These are phyloP conservation scores for Vachellia pachyceras DNA, from an alignment of 306 rosid species.

Conservation along the genomic window DNA sequence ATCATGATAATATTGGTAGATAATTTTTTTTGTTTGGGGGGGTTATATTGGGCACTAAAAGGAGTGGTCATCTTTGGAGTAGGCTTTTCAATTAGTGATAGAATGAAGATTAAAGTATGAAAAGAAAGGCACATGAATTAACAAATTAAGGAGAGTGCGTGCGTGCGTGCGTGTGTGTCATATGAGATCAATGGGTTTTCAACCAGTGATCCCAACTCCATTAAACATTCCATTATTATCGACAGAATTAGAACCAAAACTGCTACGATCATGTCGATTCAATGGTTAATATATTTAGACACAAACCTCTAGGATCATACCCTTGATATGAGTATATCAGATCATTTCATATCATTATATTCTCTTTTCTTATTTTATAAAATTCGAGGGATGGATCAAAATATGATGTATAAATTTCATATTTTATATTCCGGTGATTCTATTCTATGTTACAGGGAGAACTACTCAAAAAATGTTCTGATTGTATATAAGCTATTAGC, in stretches of 20 bases:
- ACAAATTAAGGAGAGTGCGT: slow-evolving; percentile 36
- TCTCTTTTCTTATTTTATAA: too few relatives aligned
- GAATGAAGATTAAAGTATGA: neutral
- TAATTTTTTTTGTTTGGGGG: neutral
- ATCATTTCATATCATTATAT: slow-evolving; percentile 48
- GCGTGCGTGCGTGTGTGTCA: slow-evolving; percentile 23
- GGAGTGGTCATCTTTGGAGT: slow-evolving; percentile 40
- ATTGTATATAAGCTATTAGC: too few relatives aligned
- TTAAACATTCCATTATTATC: slow-evolving; percentile 52
- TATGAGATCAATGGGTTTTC: slow-evolving; percentile 41
- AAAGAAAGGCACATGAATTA: slow-evolving; percentile 13
- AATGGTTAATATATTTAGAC: slow-evolving; percentile 32
- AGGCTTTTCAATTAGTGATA: slow-evolving; percentile 23
- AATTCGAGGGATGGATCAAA: too few relatives aligned
- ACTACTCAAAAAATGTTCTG: too few relatives aligned
- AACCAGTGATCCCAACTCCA: slow-evolving; percentile 47
- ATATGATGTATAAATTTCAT: too few relatives aligned
- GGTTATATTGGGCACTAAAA: neutral
- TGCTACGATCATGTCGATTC: slow-evolving; percentile 54
- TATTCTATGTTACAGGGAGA: too few relatives aligned
- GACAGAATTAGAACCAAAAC: slow-evolving; percentile 47
- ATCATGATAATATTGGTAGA: neutral
- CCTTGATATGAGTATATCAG: slow-evolving; percentile 34
- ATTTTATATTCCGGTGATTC: too few relatives aligned
- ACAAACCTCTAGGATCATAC: slow-evolving; percentile 47